These are phyloP conservation scores for Colletotrichum sp. DNA, from an alignment of 2,329 filamentous ascomycete species.

Conservation along the genomic window DNA sequence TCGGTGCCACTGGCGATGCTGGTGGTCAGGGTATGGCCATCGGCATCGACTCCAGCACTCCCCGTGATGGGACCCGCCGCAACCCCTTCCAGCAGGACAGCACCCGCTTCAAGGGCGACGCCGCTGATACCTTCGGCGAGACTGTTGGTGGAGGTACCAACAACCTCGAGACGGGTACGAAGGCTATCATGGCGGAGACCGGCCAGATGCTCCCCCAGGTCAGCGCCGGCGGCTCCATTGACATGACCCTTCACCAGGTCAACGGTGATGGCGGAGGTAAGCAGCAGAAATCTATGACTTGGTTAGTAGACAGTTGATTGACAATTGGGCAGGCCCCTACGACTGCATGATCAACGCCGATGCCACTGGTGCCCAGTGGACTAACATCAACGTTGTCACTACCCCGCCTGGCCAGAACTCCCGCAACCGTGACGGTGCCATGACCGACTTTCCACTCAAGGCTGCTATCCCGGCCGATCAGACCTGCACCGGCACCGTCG, in stretches of 20 bases:
- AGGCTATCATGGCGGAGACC: constrained; percentile 60
- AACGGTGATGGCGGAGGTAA: constrained; percentile 67
- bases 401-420: constrained; percentile 56
- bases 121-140: constrained; percentile 59
- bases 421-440: constrained; percentile 46
- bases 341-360: constrained; percentile 68
- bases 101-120: constrained; percentile 62
- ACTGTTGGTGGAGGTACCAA: constrained; percentile 62
- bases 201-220: constrained; percentile 64
- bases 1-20: constrained; percentile 58
- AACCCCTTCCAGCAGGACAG: constrained; percentile 68
- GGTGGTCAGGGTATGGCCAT: constrained; percentile 60
- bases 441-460: constrained; percentile 55
- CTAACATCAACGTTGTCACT: constrained; percentile 56
- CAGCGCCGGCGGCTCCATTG: constrained; percentile 57
- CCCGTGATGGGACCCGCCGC: constrained; percentile 64
- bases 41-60: constrained; percentile 57
- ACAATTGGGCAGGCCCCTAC: constrained; percentile 46
- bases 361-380: constrained; percentile 58
- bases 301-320: neutral
- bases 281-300: neutral
- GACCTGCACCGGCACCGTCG: constrained; percentile 63
- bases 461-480: constrained; percentile 59
- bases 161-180: constrained; percentile 59
- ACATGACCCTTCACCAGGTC: constrained; percentile 71